phyloP scores from a whole-genome alignment of 768 basidiomycete genomes.

The Terana coerulea region DNA sequence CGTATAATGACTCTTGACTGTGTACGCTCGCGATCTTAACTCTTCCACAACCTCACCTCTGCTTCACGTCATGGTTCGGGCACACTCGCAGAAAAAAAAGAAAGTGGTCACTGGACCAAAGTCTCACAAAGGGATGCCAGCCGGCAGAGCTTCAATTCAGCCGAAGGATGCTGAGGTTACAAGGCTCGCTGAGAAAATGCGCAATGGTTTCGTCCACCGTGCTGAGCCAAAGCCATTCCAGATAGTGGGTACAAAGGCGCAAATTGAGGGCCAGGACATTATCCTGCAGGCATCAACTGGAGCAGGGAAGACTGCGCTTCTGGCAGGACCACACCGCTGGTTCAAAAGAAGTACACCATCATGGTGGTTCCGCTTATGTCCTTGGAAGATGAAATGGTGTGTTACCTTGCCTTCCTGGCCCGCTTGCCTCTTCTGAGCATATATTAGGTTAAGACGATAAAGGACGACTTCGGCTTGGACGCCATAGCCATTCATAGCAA shows the following conservation, averaged over 20 bases:
- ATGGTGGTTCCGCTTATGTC: conserved; percentile 35
- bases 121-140: no score
- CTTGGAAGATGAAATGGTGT: conserved; percentile 35
- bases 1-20: no score
- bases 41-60: no score
- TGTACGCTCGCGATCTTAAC: no score
- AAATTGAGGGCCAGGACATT: conserved; percentile 28
- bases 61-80: no score
- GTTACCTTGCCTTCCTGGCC: background rate
- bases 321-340: conserved; percentile 32
- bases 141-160: no score
- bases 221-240: conserved; percentile 26
- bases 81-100: no score
- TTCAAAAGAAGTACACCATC: conserved; percentile 29
- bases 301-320: conserved; percentile 35
- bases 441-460: conserved; percentile 28
- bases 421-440: background rate
- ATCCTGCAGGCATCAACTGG: conserved; percentile 36
- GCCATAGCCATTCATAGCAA: conserved; percentile 32
- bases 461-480: conserved; percentile 26
- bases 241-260: conserved; percentile 25
- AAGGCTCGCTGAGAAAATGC: conserved; percentile 9
- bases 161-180: conserved; percentile 7
- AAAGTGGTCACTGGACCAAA: no score
- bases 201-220: conserved; percentile 21